Evolutionary conservation across 2,329 filamentous ascomycete species (phyloP), one percentile per base, ranked within the genome.

Genomic region (Penicillium sp.): DNA sequence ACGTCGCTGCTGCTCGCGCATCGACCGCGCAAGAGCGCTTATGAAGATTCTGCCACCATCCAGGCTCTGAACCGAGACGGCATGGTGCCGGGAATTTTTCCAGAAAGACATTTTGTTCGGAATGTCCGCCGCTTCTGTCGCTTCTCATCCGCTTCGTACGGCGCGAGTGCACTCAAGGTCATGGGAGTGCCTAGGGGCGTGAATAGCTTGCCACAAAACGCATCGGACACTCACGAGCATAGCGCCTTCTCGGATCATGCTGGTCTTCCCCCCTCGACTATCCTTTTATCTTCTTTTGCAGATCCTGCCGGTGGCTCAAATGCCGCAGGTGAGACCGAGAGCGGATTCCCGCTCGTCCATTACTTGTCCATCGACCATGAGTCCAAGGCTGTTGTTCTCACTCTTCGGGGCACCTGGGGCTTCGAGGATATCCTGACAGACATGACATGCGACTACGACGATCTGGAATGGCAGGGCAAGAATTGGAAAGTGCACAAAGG

Each of bases 381-480:
- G 35, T 81, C 81, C 1, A 81, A 79, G 51, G 81, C 82, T 0
- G 77, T 86, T 0, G 81, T 86, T 0, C 66, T 86, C n/a, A 80
- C 81, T 1, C 82, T 83, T 34, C 75, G 82, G 25, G 82, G 82
- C 1, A 86, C 82, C 0, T 68, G 84, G 26, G 82, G 82, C 0
- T 85, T 85, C 43, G 82, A 85, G 51, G 82, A 86, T 54, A 76
- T 85, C 15, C 64, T 86, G 23, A 81, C 81, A 0, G 82, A 85
- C 52, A 77, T 85, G 74, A 81, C 81, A 18, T 85, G 82, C 59
- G 82, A 84, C 31, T 85, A 85, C 46, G 80, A 84, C 48, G 72
- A 79, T 37, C 51, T 65, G 3, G 54, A 59, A 42, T 65, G 82
- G 79, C 72, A 77, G 40, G 79, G 79, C 11, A 74, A 71, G 41